A percentile compares a stretch with the other conserved stretches of the same genome.
These are phyloP conservation scores for Moesziomyces globuligerus DNA, from an alignment of 1,284 basidiomycete species.

Conservation along the genomic window DNA sequence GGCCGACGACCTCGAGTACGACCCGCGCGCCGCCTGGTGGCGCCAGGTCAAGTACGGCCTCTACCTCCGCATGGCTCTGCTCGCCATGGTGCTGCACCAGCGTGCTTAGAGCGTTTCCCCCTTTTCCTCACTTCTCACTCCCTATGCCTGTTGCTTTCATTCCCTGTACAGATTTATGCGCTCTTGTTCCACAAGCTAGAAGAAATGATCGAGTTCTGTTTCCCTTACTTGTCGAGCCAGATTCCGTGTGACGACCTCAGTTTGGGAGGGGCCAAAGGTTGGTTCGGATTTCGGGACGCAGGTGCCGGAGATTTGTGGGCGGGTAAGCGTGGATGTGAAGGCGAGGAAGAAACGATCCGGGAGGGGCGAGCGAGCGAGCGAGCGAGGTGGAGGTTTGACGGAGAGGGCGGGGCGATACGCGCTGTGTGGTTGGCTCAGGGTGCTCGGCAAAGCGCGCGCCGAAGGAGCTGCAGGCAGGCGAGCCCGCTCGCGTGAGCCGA, in stretches of 20 bases:
- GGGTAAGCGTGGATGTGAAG: no score
- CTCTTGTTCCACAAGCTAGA: neutral
- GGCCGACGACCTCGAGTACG: conserved; percentile 97
- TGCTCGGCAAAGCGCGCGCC: neutral
- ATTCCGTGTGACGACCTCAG: no score
- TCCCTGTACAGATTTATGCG: neutral
- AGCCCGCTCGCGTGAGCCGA: neutral
- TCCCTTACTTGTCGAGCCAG: neutral
- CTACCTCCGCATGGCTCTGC: conserved; percentile 71
- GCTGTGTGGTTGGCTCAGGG: neutral
- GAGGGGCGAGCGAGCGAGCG: no score
- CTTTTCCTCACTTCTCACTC: no score
- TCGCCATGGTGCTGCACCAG: conserved; percentile 60
- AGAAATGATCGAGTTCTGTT: neutral
- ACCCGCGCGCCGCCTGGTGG: conserved; percentile 95
- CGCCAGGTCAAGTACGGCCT: conserved; percentile 98
- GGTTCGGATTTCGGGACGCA: no score
- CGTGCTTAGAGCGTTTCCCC: no score
- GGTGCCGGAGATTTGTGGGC: no score
- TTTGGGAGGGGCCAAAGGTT: no score
- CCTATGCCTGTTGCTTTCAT: neutral
- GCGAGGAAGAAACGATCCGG: no score
- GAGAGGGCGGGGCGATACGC: no score
- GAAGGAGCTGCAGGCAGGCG: neutral
- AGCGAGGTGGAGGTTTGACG: neutral